Percentiles rank a stretch among this genome's conserved stretches.
Evolutionary conservation across 2,329 filamentous ascomycete species (phyloP).

Genomic region (Hypoxylon sp.): DNA sequence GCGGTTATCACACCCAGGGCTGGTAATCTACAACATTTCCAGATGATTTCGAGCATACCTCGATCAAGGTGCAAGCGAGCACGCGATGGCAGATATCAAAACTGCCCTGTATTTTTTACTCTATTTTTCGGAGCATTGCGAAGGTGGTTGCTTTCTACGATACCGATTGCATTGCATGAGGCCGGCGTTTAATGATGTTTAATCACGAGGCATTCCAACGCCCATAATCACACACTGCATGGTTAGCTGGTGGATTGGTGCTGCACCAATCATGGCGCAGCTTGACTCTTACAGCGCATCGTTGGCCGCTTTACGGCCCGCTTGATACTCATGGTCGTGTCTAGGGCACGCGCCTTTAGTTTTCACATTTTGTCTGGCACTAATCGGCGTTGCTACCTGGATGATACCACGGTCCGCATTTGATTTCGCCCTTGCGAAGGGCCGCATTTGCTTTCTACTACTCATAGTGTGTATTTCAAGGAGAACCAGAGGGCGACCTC

Average conservation of each 20-base stretch:
- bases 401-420: constrained; percentile 56
- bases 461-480: constrained; percentile 51
- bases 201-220: constrained; percentile 49
- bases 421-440: constrained; percentile 49
- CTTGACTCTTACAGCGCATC: constrained; percentile 40
- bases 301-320: constrained; percentile 34
- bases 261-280: constrained; percentile 33
- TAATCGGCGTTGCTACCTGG: constrained; percentile 53
- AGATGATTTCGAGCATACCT: constrained; percentile 33
- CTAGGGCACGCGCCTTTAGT: constrained; percentile 44
- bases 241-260: constrained; percentile 32
- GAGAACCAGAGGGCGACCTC: constrained; percentile 52
- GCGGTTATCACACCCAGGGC: constrained; percentile 87
- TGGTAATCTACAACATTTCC: constrained; percentile 70
- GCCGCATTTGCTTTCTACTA: constrained; percentile 47
- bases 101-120: constrained; percentile 52
- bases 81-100: constrained; percentile 42
- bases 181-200: constrained; percentile 53
- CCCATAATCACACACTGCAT: constrained; percentile 49
- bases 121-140: constrained; percentile 54
- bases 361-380: constrained; percentile 48
- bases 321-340: constrained; percentile 36
- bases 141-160: constrained; percentile 53
- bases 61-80: constrained; percentile 35
- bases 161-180: constrained; percentile 55